Evolutionary conservation across 2,329 filamentous ascomycete genomes (phyloP), one percentile per base, ranked within the genome.

Genomic region (Chaetoscypha palmicola): DNA sequence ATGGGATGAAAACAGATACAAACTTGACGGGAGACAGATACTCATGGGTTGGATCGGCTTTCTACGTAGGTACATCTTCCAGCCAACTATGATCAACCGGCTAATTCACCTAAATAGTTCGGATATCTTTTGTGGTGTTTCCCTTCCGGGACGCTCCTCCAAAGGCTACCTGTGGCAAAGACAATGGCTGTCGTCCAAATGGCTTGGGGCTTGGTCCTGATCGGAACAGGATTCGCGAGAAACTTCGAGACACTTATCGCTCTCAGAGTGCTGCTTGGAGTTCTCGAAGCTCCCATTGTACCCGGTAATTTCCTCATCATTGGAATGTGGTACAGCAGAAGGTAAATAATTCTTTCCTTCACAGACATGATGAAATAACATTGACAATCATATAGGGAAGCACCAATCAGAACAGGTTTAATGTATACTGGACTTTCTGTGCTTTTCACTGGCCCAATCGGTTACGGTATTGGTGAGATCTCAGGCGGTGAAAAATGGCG

Each of bases 91-190:
- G n/a, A n/a, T n/a, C n/a, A n/a, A n/a, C n/a, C n/a, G n/a, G n/a
- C n/a, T n/a, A n/a, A n/a, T n/a, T n/a, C n/a, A n/a, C n/a, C n/a
- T n/a, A 8, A 10, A 11, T 14, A 38, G 35, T 38, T 38, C 20
- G 35, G 35, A 5, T 38, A 38, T 24, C 35, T 38, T n/a, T 10
- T 38, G 4, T 38, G 35, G 35, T 38, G 35, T 26, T 38, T 38
- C 5, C 61, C 61, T 16, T 53, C 52, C 9, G 56, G 50, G 9
- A 50, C 38, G 24, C 39, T 64, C 1, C 50, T 65, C 3, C 62
- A 64, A 37, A 56, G 50, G 16, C 52, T 64, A 31, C 62, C 62
- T 3, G 50, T 65, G 7, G 63, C 62, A n/a, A 64, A 62, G 34
- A 50, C 58, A 4, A 54, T 66, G 34, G 55, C 46, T 16, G 44